Evolutionary conservation across 129 eudicot genomes (phyloP), one percentile per base, ranked within the genome.

Genomic region (Ambrosia artemisiifolia): DNA sequence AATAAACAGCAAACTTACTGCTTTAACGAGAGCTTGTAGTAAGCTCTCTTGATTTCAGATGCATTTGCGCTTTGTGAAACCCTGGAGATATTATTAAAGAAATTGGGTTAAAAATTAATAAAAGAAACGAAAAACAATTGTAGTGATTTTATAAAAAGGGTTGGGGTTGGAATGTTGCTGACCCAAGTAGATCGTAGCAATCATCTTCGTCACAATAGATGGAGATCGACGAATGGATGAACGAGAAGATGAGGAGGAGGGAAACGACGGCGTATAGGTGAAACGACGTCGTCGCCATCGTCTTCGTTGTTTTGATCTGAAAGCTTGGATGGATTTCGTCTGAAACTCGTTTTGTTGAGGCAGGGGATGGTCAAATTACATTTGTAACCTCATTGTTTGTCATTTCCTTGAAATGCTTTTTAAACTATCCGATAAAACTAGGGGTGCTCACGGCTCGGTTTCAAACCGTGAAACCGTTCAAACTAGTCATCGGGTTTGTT

Each of bases 201-300:
- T 93, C 98, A 73, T 93, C 98, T 77, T 93, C 98, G 56, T 93
- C 98, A 50, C 98, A 93, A 87, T 93, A 92, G 79, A 92, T 92
- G 61, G 95, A 85, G 40, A 78, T 9, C 54, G 96, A 85, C 74
- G 95, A 88, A 16, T 75, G 91, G 71, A 92, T 75, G 76, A 88
- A 24, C 28, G 28, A 74, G 71, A 86, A 86, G 71, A 88, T 19
- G 47, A 75, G 40, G 68, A 88, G 72, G 18, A 75, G 63, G 14
- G 78, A 69, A 53, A 84, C 70, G 69, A 88, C 79, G 44, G 80
- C 85, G 85, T 80, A 82, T 64, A 83, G 75, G 67, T 81, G 85
- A 69, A 83, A 78, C 78, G 80, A 67, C 73, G 73, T 18, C 73
- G 78, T 71, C 1, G 61, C 73, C 82, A 78, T 76, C 75, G 32